Conservation (phyloP, 2,329 filamentous ascomycete species). For the Pseudovirgaria hyperparasitica region DNA sequence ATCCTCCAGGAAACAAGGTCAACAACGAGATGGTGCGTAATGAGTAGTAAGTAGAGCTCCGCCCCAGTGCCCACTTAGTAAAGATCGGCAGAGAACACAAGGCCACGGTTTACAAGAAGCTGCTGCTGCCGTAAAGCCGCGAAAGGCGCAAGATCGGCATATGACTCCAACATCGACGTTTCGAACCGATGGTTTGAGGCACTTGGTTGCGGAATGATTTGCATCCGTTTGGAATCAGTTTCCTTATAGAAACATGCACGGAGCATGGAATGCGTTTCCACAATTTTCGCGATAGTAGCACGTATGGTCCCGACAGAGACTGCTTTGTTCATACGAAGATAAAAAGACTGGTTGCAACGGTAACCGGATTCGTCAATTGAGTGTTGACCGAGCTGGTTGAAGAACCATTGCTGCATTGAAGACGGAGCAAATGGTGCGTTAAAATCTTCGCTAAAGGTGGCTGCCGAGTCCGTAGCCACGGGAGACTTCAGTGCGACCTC, state of each 20-base stretch:
- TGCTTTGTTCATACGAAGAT: slow-evolving; percentile 5
- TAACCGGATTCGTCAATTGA: slow-evolving; percentile 9
- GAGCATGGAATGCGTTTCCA: slow-evolving; percentile 16
- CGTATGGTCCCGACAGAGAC: slow-evolving; percentile 11
- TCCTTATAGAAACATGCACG: slow-evolving; percentile 13
- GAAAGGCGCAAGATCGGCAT: slow-evolving; percentile 2
- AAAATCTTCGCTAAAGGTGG: no score
- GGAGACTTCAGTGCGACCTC: slow-evolving; percentile 5
- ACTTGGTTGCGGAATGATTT: slow-evolving; percentile 5
- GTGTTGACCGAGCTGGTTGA: slow-evolving; percentile 1
- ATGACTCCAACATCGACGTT: background rate
- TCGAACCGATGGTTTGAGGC: slow-evolving; percentile 5
- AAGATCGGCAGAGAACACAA: slow-evolving; percentile 24
- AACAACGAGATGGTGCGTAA: slow-evolving; percentile 10
- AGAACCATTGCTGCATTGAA: slow-evolving; percentile 3
- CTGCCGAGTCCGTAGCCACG: background rate
- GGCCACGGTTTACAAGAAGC: slow-evolving; percentile 11
- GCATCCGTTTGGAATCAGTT: slow-evolving; percentile 10
- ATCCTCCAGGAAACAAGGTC: slow-evolving; percentile 14
- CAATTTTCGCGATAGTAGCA: slow-evolving; percentile 7
- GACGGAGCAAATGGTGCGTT: slow-evolving; percentile 3
- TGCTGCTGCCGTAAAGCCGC: slow-evolving; percentile 6
- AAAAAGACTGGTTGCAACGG: slow-evolving; percentile 11
- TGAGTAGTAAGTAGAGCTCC: slow-evolving; percentile 8
- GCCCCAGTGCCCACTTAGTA: slow-evolving; percentile 12